Conservation (phyloP, 2,329 filamentous ascomycete genomes). For the Arthrobotrys pseudoclavata region DNA sequence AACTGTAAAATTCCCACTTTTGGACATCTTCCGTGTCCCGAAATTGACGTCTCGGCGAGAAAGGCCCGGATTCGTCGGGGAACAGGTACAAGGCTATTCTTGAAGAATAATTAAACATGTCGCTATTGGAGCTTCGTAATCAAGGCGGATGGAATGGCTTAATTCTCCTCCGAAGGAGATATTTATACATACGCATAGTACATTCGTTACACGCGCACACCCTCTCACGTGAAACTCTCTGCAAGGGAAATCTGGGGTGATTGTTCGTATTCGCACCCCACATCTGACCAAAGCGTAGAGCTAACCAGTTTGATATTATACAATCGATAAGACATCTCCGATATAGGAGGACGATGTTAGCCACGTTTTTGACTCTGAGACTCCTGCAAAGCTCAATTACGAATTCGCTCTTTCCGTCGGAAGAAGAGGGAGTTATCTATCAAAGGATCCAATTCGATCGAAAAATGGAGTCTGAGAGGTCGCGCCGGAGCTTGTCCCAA, state of each 20-base stretch:
- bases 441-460: slow-evolving; percentile 9
- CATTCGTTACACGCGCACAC: slow-evolving; percentile 28
- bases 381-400: background rate
- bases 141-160: slow-evolving; percentile 25
- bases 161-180: background rate
- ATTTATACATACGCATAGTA: background rate
- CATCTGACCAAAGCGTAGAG: slow-evolving; percentile 17
- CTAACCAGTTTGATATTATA: slow-evolving; percentile 11
- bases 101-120: background rate
- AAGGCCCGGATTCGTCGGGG: slow-evolving; percentile 4
- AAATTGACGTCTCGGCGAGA: slow-evolving; percentile 35
- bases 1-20: slow-evolving; percentile 21
- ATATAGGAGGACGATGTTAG: slow-evolving; percentile 19
- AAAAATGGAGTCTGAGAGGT: slow-evolving; percentile 1
- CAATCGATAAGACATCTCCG: slow-evolving; percentile 21
- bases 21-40: slow-evolving; percentile 22
- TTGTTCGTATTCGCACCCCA: slow-evolving; percentile 45
- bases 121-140: slow-evolving; percentile 9
- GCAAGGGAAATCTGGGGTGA: slow-evolving; percentile 31
- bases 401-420: slow-evolving; percentile 21
- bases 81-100: background rate
- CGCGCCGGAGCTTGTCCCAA: slow-evolving; percentile 35
- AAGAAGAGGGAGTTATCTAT: slow-evolving; percentile 18
- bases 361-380: slow-evolving; percentile 9
- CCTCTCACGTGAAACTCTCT: slow-evolving; percentile 61